phyloP scores from a whole-genome alignment of 192 early-diverging fungal species.

The Entomortierella beljakovae region DNA sequence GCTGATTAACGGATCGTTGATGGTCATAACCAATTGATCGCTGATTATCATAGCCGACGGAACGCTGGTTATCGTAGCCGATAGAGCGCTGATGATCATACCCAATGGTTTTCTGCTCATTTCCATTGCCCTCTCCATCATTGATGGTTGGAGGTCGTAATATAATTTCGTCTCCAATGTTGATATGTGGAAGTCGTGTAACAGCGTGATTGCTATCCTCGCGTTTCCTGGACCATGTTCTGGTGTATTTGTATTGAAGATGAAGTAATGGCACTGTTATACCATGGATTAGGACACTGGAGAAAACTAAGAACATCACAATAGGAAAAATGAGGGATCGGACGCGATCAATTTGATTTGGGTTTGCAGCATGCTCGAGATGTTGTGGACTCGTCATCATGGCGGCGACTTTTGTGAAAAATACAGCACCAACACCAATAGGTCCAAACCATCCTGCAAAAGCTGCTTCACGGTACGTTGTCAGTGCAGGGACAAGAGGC shows the following conservation, averaged over 20 bases:
- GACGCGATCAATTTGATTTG: slow-evolving; percentile 11
- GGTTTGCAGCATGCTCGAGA: slow-evolving; percentile 11
- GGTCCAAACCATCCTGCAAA: slow-evolving; percentile 96
- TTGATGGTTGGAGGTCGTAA: slow-evolving; percentile 45
- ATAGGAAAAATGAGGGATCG: slow-evolving; percentile 62
- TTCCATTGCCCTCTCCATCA: slow-evolving; percentile 30
- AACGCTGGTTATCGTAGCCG: slow-evolving; percentile 41
- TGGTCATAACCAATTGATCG: slow-evolving; percentile 37
- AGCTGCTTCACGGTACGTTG: slow-evolving; percentile 77
- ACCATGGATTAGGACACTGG: slow-evolving; percentile 87
- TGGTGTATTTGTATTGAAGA: slow-evolving; percentile 57
- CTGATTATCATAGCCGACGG: slow-evolving; percentile 37
- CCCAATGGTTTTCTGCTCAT: slow-evolving; percentile 33
- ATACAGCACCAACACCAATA: slow-evolving; percentile 77
- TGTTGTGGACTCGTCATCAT: slow-evolving; percentile 12
- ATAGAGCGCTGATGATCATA: slow-evolving; percentile 40
- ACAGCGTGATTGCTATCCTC: slow-evolving; percentile 52
- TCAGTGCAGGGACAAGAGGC: slow-evolving; percentile 74
- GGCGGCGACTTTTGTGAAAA: slow-evolving; percentile 58
- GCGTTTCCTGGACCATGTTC: slow-evolving; percentile 51
- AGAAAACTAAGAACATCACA: slow-evolving; percentile 81
- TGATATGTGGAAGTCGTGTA: slow-evolving; percentile 44
- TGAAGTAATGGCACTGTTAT: slow-evolving; percentile 82
- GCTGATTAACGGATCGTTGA: slow-evolving; percentile 46
- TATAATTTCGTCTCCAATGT: slow-evolving; percentile 53